Evolutionary conservation across 2,329 filamentous ascomycete genomes (phyloP).

Genomic region (Verticillium albo-atrum): DNA sequence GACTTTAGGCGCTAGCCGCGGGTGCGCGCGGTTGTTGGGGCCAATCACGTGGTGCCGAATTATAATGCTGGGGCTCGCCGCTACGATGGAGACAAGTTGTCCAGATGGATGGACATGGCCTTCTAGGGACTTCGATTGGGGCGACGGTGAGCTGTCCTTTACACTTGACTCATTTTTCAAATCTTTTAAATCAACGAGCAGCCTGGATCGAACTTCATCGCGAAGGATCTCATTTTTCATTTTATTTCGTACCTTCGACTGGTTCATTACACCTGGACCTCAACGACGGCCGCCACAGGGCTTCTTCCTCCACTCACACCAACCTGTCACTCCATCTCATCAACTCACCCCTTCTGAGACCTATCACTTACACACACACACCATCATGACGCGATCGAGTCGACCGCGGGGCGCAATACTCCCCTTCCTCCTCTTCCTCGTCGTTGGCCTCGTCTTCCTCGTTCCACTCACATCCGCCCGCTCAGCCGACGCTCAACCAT

Average conservation of each 20-base stretch:
- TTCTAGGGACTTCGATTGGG: constrained; percentile 10
- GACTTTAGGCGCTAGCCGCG: neutral
- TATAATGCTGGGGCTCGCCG: constrained; percentile 11
- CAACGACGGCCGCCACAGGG: neutral
- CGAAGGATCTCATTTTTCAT: neutral
- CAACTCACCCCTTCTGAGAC: neutral
- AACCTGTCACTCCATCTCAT: neutral
- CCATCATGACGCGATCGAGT: constrained; percentile 4
- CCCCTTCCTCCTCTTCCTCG: constrained; percentile 5
- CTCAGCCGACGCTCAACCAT: constrained; percentile 7
- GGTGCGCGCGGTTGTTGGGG: neutral
- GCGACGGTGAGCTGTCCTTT: constrained; percentile 12
- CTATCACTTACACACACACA: neutral
- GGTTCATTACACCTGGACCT: neutral
- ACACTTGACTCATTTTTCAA: constrained; percentile 7
- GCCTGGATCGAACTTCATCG: neutral
- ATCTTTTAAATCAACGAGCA: neutral
- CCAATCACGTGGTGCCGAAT: constrained; percentile 13
- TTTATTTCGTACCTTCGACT: neutral
- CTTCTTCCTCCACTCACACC: neutral
- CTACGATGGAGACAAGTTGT: constrained; percentile 10
- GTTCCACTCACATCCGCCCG: constrained; percentile 3
- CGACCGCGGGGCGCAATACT: neutral
- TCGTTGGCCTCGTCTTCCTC: constrained; percentile 7
- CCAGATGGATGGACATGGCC: constrained; percentile 1